Evolutionary conservation across 2,329 filamentous ascomycete species (phyloP), one percentile per base, ranked within the genome.

Genomic region (Dactylellina leptospora): DNA sequence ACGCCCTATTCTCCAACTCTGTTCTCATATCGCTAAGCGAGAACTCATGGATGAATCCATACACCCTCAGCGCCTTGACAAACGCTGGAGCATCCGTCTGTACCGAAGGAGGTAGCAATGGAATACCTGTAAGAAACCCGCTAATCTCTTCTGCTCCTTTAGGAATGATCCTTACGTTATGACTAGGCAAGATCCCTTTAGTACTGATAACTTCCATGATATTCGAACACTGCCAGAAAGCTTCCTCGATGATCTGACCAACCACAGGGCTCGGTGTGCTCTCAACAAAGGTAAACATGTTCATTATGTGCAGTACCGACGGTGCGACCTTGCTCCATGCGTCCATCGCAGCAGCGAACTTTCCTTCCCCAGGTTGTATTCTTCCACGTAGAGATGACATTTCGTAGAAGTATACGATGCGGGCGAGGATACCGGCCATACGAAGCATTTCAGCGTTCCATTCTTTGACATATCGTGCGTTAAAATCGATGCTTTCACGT

Each of bases 391-490:
- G 83, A 51, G 90, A 87, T 2, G 83, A 82, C 92, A 97, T 96
- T 78, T 97, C 93, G 74, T 91, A 89, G 8, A 88, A 84, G 81
- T 96, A 99, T 0, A 92, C 91, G 74, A 99, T 86, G 53, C 95
- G 87, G 71, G 92, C 90, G 74, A 96, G 88, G 75, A 99, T 92
- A 40, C 95, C 95, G 16, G 93, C 91, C 27, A 93, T 90, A 44
- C 93, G 87, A 38, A 99, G 83, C 84, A 99, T 91, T 78, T 97
- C 95, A 20, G 91, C 84, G 77, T 99, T 99, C 96, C 95, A 99
- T 13, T 88, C 92, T 74, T 92, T 89, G 13, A 99, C 93, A 84
- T 92, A 96, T 62, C 93, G 87, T 13, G 95, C 96, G 79, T 99
- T 97, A 74, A 99, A 84, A 79, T 99, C 95, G 66, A 99, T 96